Conservation (phyloP, 805 yeast genomes). For the Candida verbasci region DNA sequence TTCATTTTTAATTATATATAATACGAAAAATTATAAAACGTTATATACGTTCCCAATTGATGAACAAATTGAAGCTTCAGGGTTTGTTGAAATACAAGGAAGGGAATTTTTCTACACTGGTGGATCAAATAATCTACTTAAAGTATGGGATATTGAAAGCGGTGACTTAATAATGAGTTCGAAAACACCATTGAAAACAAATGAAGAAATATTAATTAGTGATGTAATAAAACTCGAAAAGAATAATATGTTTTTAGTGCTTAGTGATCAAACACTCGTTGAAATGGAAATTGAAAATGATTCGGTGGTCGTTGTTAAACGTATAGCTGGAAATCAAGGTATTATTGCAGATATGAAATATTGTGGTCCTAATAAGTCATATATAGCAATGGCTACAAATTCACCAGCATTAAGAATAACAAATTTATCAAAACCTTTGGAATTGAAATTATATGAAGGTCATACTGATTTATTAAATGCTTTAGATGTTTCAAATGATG, state of each 20-base stretch:
- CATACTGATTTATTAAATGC: conserved; percentile 83
- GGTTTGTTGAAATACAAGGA: conserved; percentile 37
- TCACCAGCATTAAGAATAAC: conserved; percentile 83
- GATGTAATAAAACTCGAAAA: conserved; percentile 47
- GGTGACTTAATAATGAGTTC: conserved; percentile 46
- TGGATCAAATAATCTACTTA: conserved; percentile 70
- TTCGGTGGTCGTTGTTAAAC: conserved; percentile 41
- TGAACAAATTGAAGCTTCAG: conserved; percentile 70
- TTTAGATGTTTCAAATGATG: conserved; percentile 73
- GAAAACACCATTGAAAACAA: conserved; percentile 46
- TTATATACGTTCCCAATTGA: conserved; percentile 65
- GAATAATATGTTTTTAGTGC: conserved; percentile 42
- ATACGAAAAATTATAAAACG: conserved; percentile 49
- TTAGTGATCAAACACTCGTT: conserved; percentile 82
- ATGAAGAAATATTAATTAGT: conserved; percentile 69
- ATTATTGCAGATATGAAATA: conserved; percentile 86
- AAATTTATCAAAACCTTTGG: conserved; percentile 55
- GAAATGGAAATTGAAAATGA: conserved; percentile 31
- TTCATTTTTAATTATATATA: conserved; percentile 61
- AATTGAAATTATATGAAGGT: conserved; percentile 66
- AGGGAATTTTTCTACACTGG: conserved; percentile 57
- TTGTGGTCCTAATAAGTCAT: conserved; percentile 56
- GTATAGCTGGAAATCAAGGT: conserved; percentile 91
- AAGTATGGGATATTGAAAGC: conserved; percentile 53
- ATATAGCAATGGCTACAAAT: conserved; percentile 86